Evolutionary conservation across 176 grass and related monocot species (phyloP).

Genomic region (bread wheat (Triticum aestivum)): DNA sequence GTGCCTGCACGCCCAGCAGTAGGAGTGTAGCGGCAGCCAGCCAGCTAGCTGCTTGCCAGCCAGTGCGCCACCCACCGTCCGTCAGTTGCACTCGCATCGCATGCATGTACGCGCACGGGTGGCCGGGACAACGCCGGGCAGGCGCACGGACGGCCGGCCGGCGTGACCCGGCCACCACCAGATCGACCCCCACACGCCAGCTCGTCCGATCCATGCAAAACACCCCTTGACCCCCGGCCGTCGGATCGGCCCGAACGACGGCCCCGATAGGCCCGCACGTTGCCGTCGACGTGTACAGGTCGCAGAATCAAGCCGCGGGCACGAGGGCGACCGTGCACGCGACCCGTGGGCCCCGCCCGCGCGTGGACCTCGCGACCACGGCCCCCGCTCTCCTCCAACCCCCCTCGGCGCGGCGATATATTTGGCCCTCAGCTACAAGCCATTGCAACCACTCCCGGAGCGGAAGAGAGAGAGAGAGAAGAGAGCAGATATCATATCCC

Average conservation of each 20-base stretch:
- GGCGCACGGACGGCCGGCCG: neutral
- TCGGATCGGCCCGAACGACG: neutral
- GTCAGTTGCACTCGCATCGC: neutral
- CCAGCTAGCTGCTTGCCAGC: no score
- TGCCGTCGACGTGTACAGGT: neutral
- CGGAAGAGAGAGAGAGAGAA: neutral
- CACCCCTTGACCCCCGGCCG: neutral
- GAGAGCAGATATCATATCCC: neutral
- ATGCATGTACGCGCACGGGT: neutral
- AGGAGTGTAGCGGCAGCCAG: neutral
- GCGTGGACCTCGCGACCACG: neutral
- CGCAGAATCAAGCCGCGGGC: neutral
- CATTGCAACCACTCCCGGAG: conserved; percentile 36
- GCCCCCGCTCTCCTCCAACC: neutral
- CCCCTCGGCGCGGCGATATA: conserved; percentile 24
- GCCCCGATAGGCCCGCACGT: neutral
- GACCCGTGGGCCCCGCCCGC: neutral
- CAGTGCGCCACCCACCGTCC: neutral
- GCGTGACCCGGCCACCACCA: neutral
- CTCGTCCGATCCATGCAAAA: neutral
- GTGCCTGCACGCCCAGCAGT: neutral
- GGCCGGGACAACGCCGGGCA: no score
- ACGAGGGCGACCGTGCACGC: neutral
- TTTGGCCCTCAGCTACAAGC: conserved; percentile 1
- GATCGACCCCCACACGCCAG: neutral